A percentile compares a stretch with the other conserved stretches of the same genome.
Evolutionary conservation across 169 alveolate genomes (phyloP).

Genomic region (Plasmodium cynomolgi): DNA sequence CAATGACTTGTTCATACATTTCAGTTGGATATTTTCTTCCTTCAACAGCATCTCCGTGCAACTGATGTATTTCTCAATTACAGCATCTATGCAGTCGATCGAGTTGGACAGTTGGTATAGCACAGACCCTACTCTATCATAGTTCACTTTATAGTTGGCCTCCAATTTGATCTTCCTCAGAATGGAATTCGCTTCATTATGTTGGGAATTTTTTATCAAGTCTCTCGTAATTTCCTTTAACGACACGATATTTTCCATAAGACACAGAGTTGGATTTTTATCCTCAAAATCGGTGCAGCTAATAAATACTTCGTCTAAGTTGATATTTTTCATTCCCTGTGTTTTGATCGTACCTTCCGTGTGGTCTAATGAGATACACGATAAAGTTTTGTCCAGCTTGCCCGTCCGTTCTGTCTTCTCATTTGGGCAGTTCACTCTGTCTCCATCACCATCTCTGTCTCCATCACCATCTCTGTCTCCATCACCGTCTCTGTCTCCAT

Average conservation of each 20-base stretch:
- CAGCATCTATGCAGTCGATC: slow-evolving; percentile 31
- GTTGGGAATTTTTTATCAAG: slow-evolving; percentile 76
- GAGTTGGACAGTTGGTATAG: slow-evolving; percentile 19
- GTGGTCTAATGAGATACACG: background rate
- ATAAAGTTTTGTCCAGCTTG: background rate
- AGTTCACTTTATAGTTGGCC: slow-evolving; percentile 9
- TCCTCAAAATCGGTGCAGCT: slow-evolving; percentile 82
- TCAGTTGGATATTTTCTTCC: slow-evolving; percentile 78
- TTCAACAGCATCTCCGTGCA: slow-evolving; percentile 76
- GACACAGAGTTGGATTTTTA: slow-evolving; percentile 81
- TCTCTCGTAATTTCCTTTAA: slow-evolving; percentile 80
- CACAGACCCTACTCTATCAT: background rate
- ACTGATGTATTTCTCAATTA: slow-evolving; percentile 58
- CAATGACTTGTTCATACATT: slow-evolving; percentile 76
- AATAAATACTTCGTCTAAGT: slow-evolving; percentile 79
- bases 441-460: background rate
- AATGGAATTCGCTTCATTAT: slow-evolving; percentile 67
- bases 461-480: too few species aligned
- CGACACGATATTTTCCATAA: slow-evolving; percentile 80
- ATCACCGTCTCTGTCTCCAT: too few species aligned
- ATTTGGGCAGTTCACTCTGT: background rate
- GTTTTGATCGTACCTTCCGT: background rate
- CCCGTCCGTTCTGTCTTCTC: background rate
- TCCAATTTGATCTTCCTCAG: slow-evolving; percentile 75
- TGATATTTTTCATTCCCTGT: slow-evolving; percentile 27